These are phyloP conservation scores for Vigna unguiculata DNA, from an alignment of 306 rosid genomes.

Conservation along the genomic window DNA sequence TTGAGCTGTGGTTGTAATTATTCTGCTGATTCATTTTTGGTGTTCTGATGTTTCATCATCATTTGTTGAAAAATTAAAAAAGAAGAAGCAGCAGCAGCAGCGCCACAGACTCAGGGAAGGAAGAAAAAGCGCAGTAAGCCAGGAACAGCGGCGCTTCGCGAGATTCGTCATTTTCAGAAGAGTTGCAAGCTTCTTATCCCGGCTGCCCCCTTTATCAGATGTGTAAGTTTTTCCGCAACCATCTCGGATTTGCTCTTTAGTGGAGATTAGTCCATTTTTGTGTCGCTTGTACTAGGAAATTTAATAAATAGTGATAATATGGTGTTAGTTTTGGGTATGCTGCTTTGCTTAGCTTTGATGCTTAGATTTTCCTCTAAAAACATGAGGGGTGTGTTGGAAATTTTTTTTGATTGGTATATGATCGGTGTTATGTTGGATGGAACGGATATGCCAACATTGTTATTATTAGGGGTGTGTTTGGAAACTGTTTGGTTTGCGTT, in stretches of 20 bases:
- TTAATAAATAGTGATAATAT: not conserved
- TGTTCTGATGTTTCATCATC: not conserved
- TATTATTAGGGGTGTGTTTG: not conserved
- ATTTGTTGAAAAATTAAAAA: not conserved
- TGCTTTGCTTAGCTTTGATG: not conserved
- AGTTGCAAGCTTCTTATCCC: conserved; percentile 61
- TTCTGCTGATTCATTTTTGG: conserved; percentile 13
- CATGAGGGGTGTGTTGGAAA: no score
- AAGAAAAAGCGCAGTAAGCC: conserved; percentile 59
- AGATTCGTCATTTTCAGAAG: conserved; percentile 74
- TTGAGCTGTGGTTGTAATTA: conserved; percentile 17
- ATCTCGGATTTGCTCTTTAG: not conserved
- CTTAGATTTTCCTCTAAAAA: not conserved
- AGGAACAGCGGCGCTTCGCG: conserved; percentile 75
- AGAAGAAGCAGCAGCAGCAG: conserved; percentile 20
- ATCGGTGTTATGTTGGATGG: not conserved
- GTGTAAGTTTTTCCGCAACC: conserved; percentile 54
- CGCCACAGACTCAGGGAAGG: conserved; percentile 33
- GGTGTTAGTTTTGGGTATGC: not conserved
- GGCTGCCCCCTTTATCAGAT: conserved; percentile 71
- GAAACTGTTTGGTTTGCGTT: not conserved
- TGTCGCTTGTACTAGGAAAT: not conserved
- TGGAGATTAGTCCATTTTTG: not conserved
- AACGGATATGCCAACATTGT: not conserved
- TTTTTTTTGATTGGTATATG: no score